Conservation (phyloP, 169 alveolate species). For the Plasmodium malariae region DNA sequence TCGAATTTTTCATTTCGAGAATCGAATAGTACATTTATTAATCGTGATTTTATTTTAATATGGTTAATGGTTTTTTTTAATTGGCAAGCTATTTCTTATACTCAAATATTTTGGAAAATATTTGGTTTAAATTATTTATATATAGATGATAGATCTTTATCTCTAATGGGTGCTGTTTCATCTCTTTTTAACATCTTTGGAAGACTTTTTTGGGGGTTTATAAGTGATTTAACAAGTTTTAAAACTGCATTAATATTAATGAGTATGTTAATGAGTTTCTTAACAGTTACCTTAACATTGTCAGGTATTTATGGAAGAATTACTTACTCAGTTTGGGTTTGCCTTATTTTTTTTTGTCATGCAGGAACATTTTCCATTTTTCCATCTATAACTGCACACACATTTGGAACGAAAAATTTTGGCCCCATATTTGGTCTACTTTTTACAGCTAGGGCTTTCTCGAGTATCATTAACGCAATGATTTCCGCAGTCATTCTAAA, state of each 20-base stretch:
- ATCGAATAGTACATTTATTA: slow-evolving; percentile 44
- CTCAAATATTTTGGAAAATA: slow-evolving; percentile 67
- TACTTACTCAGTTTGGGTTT: slow-evolving; percentile 61
- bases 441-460: slow-evolving; percentile 78
- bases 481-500: slow-evolving; percentile 45
- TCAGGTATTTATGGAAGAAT: slow-evolving; percentile 53
- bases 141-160: slow-evolving; percentile 67
- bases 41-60: slow-evolving; percentile 61
- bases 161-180: slow-evolving; percentile 52
- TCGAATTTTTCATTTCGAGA: slow-evolving; percentile 54
- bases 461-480: slow-evolving; percentile 64
- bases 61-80: slow-evolving; percentile 71
- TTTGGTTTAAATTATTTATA: slow-evolving; percentile 51
- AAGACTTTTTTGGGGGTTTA: slow-evolving; percentile 57
- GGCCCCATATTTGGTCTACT: slow-evolving; percentile 84
- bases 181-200: slow-evolving; percentile 59
- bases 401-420: slow-evolving; percentile 80
- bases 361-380: slow-evolving; percentile 80
- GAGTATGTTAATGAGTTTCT: slow-evolving; percentile 59
- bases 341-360: slow-evolving; percentile 71
- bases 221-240: slow-evolving; percentile 64
- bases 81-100: slow-evolving; percentile 76
- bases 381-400: slow-evolving; percentile 81
- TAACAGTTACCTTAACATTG: slow-evolving; percentile 56
- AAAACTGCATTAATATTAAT: slow-evolving; percentile 46